These are phyloP conservation scores for Saxophila tyrrhenica DNA, from an alignment of 495 filamentous ascomycete species.

Conservation along the genomic window DNA sequence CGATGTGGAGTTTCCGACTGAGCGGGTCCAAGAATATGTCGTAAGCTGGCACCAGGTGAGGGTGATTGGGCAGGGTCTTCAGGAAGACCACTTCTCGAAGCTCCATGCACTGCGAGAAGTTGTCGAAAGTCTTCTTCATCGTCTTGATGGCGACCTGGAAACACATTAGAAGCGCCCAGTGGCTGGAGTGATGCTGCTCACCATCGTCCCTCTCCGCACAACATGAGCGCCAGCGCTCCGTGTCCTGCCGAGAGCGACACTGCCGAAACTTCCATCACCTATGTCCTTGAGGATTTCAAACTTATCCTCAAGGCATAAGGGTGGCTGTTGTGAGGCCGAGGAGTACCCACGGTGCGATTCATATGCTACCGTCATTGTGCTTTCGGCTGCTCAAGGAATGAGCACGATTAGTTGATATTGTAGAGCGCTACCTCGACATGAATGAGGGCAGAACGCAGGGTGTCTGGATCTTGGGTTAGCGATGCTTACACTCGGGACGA, in stretches of 20 bases:
- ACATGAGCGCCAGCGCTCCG: conserved; percentile 79
- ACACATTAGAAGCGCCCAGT: conserved; percentile 7
- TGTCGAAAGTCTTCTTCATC: conserved; percentile 99
- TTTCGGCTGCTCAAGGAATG: background rate
- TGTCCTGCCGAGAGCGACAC: conserved; percentile 82
- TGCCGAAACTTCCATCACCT: conserved; percentile 97
- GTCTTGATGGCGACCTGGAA: conserved; percentile 93
- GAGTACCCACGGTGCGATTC: conserved; percentile 29
- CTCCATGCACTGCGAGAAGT: conserved; percentile 77
- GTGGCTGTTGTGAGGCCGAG: conserved; percentile 8
- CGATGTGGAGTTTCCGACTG: conserved; percentile 91
- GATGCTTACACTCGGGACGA: background rate
- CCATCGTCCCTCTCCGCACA: conserved; percentile 83
- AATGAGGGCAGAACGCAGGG: too few relatives aligned
- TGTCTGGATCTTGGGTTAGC: too few relatives aligned
- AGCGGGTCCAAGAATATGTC: conserved; percentile 98
- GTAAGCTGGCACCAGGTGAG: conserved; percentile 87
- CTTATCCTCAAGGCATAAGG: conserved; percentile 47
- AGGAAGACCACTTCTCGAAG: conserved; percentile 95
- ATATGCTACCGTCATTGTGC: conserved; percentile 27
- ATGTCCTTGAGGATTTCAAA: conserved; percentile 98
- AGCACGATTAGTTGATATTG: background rate
- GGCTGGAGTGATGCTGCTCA: conserved; percentile 35
- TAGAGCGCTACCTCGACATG: conserved; percentile 9
- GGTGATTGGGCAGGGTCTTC: conserved; percentile 71